phyloP scores from a whole-genome alignment of 2,329 filamentous ascomycete genomes.

The Neonectria magnoliae region DNA sequence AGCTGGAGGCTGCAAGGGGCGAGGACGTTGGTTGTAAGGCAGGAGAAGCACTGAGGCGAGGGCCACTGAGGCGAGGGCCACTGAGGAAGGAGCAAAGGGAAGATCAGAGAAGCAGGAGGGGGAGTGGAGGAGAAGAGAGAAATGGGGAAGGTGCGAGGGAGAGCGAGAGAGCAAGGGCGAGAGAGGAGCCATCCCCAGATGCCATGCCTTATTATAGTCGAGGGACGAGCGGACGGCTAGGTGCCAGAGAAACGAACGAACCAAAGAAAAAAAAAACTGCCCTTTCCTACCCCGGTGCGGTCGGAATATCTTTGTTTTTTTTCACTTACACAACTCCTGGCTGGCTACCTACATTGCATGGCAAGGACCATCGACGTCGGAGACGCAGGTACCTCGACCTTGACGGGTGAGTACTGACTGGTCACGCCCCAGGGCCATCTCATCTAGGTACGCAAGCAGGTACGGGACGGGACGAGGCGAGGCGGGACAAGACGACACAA shows the following conservation, averaged over 20 bases:
- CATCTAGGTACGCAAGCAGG: slow-evolving; percentile 1
- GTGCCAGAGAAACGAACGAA: not conserved
- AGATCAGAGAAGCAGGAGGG: not conserved
- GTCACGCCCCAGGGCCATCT: slow-evolving; percentile 2
- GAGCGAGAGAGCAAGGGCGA: slow-evolving; percentile 14
- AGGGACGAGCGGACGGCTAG: slow-evolving; percentile 15
- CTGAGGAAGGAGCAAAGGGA: slow-evolving; percentile 8
- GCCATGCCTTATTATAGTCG: slow-evolving; percentile 28
- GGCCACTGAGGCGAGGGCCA: not conserved
- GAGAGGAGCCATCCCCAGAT: slow-evolving; percentile 18
- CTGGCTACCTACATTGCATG: slow-evolving; percentile 15
- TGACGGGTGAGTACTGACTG: slow-evolving; percentile 16
- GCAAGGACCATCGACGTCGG: not conserved
- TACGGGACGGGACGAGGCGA: not conserved
- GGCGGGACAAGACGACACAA: not conserved
- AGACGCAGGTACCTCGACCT: slow-evolving; percentile 13
- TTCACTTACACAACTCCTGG: slow-evolving; percentile 20
- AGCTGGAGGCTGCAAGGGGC: slow-evolving; percentile 14
- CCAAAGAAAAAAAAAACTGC: not conserved
- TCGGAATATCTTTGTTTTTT: not conserved
- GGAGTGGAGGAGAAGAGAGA: not conserved
- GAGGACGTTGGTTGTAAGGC: not conserved
- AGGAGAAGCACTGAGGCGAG: not conserved
- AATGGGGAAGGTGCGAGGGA: slow-evolving; percentile 7
- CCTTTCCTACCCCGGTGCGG: slow-evolving; percentile 11